phyloP scores from a whole-genome alignment of 2,329 filamentous ascomycete species.

The Cadophora sp. region DNA sequence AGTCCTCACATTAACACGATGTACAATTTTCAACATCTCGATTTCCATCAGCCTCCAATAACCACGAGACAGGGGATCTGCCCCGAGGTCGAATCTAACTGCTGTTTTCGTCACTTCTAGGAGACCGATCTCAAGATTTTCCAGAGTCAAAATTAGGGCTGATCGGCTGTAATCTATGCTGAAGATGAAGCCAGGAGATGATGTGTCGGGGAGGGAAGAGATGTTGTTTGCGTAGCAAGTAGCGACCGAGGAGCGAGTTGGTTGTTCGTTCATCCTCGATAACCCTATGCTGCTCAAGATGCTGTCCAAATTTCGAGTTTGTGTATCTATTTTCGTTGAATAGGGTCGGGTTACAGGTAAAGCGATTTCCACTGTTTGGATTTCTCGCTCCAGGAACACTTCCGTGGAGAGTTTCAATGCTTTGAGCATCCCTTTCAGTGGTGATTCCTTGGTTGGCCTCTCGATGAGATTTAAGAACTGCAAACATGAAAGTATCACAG shows the following conservation, averaged over 20 bases:
- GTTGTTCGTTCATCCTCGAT: background rate
- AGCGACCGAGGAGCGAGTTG: background rate
- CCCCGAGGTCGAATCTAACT: background rate
- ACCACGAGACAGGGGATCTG: background rate
- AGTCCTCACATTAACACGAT: background rate
- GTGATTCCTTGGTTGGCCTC: background rate
- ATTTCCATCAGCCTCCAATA: background rate
- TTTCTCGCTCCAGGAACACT: background rate
- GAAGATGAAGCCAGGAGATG: background rate
- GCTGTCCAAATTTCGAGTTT: background rate
- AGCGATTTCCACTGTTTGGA: background rate
- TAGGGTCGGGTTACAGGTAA: background rate
- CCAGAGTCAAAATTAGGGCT: background rate
- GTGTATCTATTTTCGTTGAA: background rate
- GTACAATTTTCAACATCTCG: background rate
- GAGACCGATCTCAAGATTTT: conserved; percentile 1
- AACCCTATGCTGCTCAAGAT: background rate
- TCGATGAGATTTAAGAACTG: background rate
- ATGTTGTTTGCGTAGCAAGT: background rate
- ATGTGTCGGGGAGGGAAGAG: background rate
- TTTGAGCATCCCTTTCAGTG: background rate
- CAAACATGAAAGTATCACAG: background rate
- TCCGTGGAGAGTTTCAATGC: background rate
- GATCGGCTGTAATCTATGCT: background rate
- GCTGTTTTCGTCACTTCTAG: background rate